Conservation (phyloP, 2,329 filamentous ascomycete genomes). For the Colletotrichum coccodes region DNA sequence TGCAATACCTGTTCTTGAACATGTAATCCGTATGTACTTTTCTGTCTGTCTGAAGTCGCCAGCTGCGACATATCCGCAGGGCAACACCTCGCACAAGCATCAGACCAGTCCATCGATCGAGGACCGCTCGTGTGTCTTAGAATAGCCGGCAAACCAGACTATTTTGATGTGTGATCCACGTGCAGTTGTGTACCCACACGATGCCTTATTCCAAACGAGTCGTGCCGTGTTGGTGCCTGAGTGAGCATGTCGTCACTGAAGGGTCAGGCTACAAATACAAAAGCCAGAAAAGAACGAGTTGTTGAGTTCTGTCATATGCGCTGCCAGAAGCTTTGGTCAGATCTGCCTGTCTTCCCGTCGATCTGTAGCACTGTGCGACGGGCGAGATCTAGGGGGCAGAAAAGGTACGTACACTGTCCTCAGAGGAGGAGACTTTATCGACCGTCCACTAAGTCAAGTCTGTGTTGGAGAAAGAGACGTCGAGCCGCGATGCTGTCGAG, state of each 20-base stretch:
- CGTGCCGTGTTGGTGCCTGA: slow-evolving; percentile 14
- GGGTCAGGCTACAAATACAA: background rate
- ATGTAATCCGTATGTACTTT: background rate
- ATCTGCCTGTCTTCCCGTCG: background rate
- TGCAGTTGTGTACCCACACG: background rate
- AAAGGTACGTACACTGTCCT: background rate
- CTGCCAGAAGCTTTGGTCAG: slow-evolving; percentile 6
- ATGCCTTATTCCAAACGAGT: slow-evolving; percentile 19
- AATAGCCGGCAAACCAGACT: background rate
- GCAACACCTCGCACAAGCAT: too few relatives aligned
- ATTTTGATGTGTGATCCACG: slow-evolving; percentile 16
- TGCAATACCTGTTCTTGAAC: background rate
- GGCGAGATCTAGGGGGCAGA: background rate
- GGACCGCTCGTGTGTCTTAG: slow-evolving; percentile 4
- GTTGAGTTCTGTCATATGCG: slow-evolving; percentile 4
- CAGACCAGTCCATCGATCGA: slow-evolving; percentile 8
- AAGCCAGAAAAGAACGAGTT: background rate
- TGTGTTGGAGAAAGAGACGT: background rate
- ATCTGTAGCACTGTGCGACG: background rate
- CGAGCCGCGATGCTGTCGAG: slow-evolving; percentile 9
- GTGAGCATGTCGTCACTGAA: slow-evolving; percentile 16
- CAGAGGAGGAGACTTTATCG: background rate
- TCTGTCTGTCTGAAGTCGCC: too few relatives aligned
- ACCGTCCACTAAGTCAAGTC: background rate
- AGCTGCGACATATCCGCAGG: too few relatives aligned